Base-by-base conservation (phyloP, 768 basidiomycete species). In the Mycena crocata region DNA sequence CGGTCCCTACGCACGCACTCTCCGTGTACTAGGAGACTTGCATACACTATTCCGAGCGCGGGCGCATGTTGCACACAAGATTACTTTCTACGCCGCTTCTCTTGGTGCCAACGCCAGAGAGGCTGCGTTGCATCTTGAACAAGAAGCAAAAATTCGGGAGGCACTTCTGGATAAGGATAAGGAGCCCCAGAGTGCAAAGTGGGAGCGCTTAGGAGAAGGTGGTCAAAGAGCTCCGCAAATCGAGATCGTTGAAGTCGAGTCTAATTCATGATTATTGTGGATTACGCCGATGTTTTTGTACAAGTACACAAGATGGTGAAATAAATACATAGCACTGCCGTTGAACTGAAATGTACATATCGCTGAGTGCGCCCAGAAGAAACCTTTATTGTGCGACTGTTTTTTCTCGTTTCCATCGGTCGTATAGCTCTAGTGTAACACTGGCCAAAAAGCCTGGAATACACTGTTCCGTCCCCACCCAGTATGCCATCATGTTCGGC, bases 361-460 rank as follows among this genome's bases (percentile, higher is more conserved):
- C n/a, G n/a, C n/a, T n/a, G n/a, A n/a, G n/a, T n/a, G n/a, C n/a
- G n/a, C n/a, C n/a, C n/a, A n/a, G n/a, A n/a, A n/a, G n/a, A n/a
- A n/a, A n/a, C n/a, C 40, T 21, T 19, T 42, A 42, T 21, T 48
- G 23, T 7, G 23, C 52, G n/a, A 17, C 37, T n/a, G 34, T 34
- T 26, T 71, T 49, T 57, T 74, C 74, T 64, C 75, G 71, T 74
- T 91, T 93, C 70, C 85, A 85, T 76, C 89, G 90, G 69, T 96
- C 94, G 76, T 92, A 95, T 75, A 93, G 91, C 78, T 95, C 93
- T 71, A 96, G 76, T 32, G 94, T 96, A 42, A 97, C 87, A 72
- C 92, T 93, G 32, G 95, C 94, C 79, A 96, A 78, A 75, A 97
- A 95, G 0, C 95, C 93, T 0, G 95, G 94, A 63, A 95, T 90